Percentiles rank a stretch among this genome's conserved stretches.
phyloP scores from a whole-genome alignment of 2,329 filamentous ascomycete genomes.

The Fusarium armeniacum region DNA sequence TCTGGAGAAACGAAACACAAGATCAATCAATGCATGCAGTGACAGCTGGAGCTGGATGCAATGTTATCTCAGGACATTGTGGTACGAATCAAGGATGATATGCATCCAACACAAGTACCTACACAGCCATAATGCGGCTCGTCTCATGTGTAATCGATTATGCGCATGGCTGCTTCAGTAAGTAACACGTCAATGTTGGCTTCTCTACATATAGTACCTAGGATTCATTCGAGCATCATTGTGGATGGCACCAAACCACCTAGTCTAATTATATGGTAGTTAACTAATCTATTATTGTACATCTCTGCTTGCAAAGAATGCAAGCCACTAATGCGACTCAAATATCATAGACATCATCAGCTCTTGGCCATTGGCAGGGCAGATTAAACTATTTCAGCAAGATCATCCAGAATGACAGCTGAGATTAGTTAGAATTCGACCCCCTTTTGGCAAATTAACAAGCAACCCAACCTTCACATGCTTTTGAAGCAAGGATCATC shows the following conservation, averaged over 20 bases:
- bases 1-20: constrained; percentile 25
- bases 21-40: constrained; percentile 22
- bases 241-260: not conserved
- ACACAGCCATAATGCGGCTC: not conserved
- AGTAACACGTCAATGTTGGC: not conserved
- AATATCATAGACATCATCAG: constrained; percentile 12
- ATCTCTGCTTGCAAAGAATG: constrained; percentile 8
- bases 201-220: too few species aligned
- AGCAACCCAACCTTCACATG: constrained; percentile 35
- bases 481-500: constrained; percentile 44
- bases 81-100: not conserved
- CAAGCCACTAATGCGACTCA: constrained; percentile 2
- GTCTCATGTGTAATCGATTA: not conserved
- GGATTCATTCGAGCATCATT: not conserved
- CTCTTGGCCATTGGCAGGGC: constrained; percentile 29
- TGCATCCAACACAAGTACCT: not conserved
- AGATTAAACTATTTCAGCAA: constrained; percentile 23
- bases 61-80: not conserved
- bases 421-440: constrained; percentile 20
- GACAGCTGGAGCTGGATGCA: constrained; percentile 5
- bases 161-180: not conserved
- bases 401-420: constrained; percentile 12
- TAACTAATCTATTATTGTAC: not conserved
- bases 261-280: not conserved
- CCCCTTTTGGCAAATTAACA: constrained; percentile 27